Evolutionary conservation across 1,284 basidiomycete genomes (phyloP).

Genomic region (Flammula alnicola): DNA sequence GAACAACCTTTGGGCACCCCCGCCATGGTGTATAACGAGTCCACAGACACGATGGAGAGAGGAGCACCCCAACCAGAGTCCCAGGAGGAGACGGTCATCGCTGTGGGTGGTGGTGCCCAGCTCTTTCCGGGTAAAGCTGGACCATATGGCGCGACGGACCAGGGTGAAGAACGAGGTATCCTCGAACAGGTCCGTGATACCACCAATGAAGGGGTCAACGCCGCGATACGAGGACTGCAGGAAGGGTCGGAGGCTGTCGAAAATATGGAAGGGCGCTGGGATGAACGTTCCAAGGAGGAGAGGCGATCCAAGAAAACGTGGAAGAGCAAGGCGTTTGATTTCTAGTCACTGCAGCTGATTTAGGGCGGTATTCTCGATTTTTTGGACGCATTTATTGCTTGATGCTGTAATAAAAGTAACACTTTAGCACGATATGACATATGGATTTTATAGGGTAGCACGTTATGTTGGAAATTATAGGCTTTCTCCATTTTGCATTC

Average conservation of each 20-base stretch:
- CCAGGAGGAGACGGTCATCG: conserved; percentile 23
- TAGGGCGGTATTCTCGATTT: not conserved
- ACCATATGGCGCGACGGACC: conserved; percentile 34
- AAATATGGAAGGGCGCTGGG: conserved; percentile 25
- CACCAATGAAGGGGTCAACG: conserved; percentile 25
- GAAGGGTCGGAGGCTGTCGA: conserved; percentile 27
- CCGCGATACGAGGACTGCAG: conserved; percentile 25
- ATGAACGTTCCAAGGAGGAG: conserved; percentile 12
- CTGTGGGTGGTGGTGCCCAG: conserved; percentile 49
- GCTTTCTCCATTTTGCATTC: no score
- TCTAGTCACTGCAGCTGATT: conserved; percentile 11
- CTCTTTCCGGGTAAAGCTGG: conserved; percentile 49
- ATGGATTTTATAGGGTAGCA: not conserved
- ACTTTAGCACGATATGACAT: not conserved
- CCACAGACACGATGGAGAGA: conserved; percentile 16
- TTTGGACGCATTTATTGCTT: not conserved
- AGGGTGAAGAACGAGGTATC: conserved; percentile 22
- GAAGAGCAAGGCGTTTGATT: conserved; percentile 27
- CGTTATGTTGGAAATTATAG: no score
- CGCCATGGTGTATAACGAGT: conserved; percentile 23
- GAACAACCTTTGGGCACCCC: conserved; percentile 16
- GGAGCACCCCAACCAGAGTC: conserved; percentile 13
- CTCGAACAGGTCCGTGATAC: conserved; percentile 29
- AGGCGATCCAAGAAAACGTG: conserved; percentile 13
- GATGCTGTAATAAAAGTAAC: not conserved